Evolutionary conservation across 176 grass and related monocot species (phyloP).

Genomic region (Eleusine indica): DNA sequence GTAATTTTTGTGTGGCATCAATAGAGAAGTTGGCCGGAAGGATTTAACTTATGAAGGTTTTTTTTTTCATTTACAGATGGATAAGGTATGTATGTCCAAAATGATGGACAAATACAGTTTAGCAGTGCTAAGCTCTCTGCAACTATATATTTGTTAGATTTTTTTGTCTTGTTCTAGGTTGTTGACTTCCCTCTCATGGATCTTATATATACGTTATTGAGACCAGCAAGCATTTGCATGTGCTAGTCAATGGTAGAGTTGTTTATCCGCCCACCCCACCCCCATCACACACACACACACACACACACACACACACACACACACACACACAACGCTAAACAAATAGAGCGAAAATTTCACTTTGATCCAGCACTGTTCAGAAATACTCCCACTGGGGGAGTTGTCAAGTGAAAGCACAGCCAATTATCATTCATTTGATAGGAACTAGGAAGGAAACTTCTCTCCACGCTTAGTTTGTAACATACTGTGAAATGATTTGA

Average conservation of each 20-base stretch:
- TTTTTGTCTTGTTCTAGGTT: slow-evolving; percentile 14
- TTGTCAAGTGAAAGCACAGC: no score
- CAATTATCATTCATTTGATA: no score
- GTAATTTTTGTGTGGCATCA: no score
- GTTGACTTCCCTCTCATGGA: neutral
- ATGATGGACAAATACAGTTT: neutral
- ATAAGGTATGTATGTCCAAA: neutral
- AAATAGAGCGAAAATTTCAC: no score
- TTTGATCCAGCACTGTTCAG: no score
- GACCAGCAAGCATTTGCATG: neutral
- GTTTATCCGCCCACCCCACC: no score
- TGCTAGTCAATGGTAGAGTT: neutral
- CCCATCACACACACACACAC: no score
- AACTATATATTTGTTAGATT: slow-evolving; percentile 22
- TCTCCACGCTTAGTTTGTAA: neutral
- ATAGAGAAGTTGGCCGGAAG: no score
- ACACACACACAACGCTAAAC: no score
- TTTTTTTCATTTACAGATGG: neutral
- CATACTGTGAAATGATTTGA: neutral
- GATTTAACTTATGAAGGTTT: no score
- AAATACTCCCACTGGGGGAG: no score
- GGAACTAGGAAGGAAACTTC: neutral
- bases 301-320: no score
- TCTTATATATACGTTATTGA: neutral
- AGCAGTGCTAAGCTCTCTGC: neutral